These are phyloP conservation scores for Colletotrichum falcatum DNA, from an alignment of 2,329 filamentous ascomycete species.

Conservation along the genomic window DNA sequence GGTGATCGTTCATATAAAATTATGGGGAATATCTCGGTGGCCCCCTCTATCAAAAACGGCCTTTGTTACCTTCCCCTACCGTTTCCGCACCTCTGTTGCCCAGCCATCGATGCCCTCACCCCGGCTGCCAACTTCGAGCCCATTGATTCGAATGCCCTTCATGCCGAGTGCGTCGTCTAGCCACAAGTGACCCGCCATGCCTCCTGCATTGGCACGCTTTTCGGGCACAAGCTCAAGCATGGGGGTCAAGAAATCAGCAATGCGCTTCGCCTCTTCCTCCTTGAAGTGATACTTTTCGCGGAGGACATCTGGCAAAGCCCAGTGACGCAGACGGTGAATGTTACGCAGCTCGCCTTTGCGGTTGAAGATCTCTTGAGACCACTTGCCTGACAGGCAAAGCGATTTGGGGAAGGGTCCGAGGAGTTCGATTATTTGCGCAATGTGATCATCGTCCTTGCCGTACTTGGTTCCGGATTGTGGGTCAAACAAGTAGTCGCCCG, in stretches of 20 bases:
- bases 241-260: constrained; percentile 85
- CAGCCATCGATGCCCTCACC: constrained; percentile 96
- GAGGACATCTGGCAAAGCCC: constrained; percentile 92
- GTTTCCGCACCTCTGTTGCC: constrained; percentile 88
- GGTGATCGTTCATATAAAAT: constrained; percentile 25
- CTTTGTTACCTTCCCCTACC: constrained; percentile 58
- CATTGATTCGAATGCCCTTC: constrained; percentile 80
- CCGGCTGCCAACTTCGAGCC: constrained; percentile 80
- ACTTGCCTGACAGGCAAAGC: constrained; percentile 91
- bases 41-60: constrained; percentile 25
- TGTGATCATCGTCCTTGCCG: constrained; percentile 99
- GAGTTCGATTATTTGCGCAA: constrained; percentile 98
- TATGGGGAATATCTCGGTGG: constrained; percentile 33
- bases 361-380: constrained; percentile 99
- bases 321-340: constrained; percentile 95
- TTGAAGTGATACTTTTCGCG: constrained; percentile 97
- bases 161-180: constrained; percentile 89
- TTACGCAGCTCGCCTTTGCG: constrained; percentile 96
- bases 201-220: constrained; percentile 92
- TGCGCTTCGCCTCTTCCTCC: constrained; percentile 80
- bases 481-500: constrained; percentile 97
- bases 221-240: constrained; percentile 93
- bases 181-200: constrained; percentile 90
- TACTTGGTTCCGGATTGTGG: constrained; percentile 99
- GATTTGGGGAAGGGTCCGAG: constrained; percentile 94